Evolutionary conservation across 495 filamentous ascomycete genomes (phyloP).

Genomic region (Haplographium delicatum): DNA sequence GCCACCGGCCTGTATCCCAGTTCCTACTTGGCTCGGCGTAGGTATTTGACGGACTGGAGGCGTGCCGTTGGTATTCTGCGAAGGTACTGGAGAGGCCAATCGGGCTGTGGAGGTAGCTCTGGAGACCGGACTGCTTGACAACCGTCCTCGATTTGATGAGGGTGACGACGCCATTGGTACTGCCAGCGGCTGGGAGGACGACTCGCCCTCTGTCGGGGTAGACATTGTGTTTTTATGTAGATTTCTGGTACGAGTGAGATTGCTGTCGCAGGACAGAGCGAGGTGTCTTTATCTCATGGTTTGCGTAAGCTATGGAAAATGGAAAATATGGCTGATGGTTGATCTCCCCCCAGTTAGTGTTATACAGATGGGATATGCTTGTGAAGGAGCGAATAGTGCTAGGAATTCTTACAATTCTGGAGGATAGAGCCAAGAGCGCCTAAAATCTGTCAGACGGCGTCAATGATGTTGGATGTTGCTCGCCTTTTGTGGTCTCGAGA

Average conservation of each 20-base stretch:
- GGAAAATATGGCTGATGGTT: slow-evolving; percentile 1
- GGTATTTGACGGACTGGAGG: slow-evolving; percentile 44
- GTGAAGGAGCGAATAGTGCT: not conserved
- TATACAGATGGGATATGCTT: not conserved
- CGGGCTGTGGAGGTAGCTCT: slow-evolving; percentile 67
- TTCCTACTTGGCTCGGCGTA: slow-evolving; percentile 27
- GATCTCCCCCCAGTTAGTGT: not conserved
- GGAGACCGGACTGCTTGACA: slow-evolving; percentile 39
- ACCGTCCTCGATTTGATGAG: slow-evolving; percentile 37
- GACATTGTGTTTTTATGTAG: slow-evolving; percentile 34
- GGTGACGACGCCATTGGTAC: slow-evolving; percentile 42
- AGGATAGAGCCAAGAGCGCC: not conserved
- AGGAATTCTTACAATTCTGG: not conserved
- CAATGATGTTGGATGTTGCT: too few species aligned
- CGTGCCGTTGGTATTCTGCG: slow-evolving; percentile 40
- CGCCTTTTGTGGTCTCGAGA: too few species aligned
- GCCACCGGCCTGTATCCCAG: slow-evolving; percentile 27
- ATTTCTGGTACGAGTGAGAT: not conserved
- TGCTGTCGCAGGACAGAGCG: slow-evolving; percentile 7
- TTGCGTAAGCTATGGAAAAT: not conserved
- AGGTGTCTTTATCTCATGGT: slow-evolving; percentile 17
- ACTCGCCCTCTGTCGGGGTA: slow-evolving; percentile 29
- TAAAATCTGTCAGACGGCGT: too few species aligned
- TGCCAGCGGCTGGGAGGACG: slow-evolving; percentile 30
- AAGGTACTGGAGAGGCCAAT: slow-evolving; percentile 63